Evolutionary conservation across 2,329 filamentous ascomycete species (phyloP).

Genomic region (Alternaria triticimaculans): DNA sequence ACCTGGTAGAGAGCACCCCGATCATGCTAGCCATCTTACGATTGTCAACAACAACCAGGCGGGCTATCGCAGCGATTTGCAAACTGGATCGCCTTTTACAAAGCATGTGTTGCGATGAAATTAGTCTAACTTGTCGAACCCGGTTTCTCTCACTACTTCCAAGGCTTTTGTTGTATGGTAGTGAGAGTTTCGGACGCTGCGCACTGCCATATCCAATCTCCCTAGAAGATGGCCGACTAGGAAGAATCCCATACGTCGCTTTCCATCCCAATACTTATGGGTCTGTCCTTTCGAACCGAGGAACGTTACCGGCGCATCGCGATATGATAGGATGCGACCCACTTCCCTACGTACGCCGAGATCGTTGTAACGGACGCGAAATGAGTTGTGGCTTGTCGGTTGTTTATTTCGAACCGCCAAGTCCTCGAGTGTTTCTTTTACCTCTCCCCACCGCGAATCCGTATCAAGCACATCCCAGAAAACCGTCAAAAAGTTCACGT

Average conservation of each 20-base stretch:
- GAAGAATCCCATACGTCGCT: background rate
- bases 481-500: background rate
- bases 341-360: background rate
- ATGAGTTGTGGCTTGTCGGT: slow-evolving; percentile 1
- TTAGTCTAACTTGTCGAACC: background rate
- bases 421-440: slow-evolving; percentile 1
- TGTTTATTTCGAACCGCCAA: background rate
- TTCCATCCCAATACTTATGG: background rate
- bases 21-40: background rate
- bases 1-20: background rate
- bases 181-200: background rate
- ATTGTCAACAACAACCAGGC: background rate
- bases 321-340: background rate
- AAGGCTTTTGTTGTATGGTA: background rate
- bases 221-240: background rate
- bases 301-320: background rate
- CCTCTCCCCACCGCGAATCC: background rate
- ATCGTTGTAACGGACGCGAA: background rate
- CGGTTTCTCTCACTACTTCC: background rate
- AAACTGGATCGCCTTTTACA: background rate
- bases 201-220: background rate
- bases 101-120: background rate
- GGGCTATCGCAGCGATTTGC: background rate
- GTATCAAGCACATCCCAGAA: background rate
- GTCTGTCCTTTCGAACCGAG: background rate